A percentile compares a stretch with the other conserved stretches of the same genome.
phyloP scores from a whole-genome alignment of 176 grass and related monocot species.

The Juncus inflexus region DNA sequence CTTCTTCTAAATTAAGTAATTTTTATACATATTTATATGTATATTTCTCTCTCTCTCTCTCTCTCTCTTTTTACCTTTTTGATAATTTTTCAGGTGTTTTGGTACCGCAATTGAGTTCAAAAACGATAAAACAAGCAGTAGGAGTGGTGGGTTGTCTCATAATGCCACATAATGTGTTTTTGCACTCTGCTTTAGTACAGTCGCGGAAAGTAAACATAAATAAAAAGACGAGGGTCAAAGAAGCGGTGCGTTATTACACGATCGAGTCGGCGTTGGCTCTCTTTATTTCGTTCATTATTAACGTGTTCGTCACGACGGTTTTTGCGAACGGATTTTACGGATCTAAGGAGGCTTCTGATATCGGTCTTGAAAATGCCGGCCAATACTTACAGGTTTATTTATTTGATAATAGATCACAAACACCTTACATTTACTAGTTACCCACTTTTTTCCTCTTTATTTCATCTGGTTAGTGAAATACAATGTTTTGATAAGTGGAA shows the following conservation, averaged over 20 bases:
- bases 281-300: constrained; percentile 75
- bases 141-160: constrained; percentile 86
- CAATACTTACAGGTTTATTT: constrained; percentile 55
- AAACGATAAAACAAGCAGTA: constrained; percentile 78
- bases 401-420: not conserved
- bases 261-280: constrained; percentile 82
- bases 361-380: constrained; percentile 92
- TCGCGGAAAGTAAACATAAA: constrained; percentile 73
- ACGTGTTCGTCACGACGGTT: constrained; percentile 72
- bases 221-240: constrained; percentile 67
- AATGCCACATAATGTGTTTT: constrained; percentile 87
- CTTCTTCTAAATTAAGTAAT: not conserved
- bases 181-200: constrained; percentile 88
- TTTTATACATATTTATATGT: not conserved
- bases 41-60: no score
- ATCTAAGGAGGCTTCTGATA: constrained; percentile 44
- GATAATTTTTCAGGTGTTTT: constrained; percentile 50
- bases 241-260: constrained; percentile 80
- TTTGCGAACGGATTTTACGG: constrained; percentile 92
- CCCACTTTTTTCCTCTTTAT: no score
- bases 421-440: no score
- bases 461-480: no score
- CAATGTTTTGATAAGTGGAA: no score
- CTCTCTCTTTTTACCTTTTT: not conserved
- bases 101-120: constrained; percentile 75